Conservation (phyloP, 805 yeast species). For the Yarrowia sp. region DNA sequence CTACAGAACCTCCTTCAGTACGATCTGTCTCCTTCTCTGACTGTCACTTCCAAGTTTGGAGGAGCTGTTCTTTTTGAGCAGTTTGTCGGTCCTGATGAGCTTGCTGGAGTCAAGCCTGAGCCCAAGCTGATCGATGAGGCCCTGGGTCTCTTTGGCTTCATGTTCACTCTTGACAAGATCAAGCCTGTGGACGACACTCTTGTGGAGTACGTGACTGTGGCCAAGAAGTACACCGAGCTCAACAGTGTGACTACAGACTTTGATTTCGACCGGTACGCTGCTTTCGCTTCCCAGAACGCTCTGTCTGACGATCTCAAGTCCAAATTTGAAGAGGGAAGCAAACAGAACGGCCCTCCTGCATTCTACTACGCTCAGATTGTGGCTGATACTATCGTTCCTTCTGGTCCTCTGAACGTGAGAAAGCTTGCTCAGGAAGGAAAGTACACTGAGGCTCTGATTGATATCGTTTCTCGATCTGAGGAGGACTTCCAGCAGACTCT, state of each 20-base stretch:
- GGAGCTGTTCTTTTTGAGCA: constrained; percentile 36
- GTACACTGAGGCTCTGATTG: constrained; percentile 28
- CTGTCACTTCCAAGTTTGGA: constrained; percentile 25
- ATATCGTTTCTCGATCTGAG: constrained; percentile 14
- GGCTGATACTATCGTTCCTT: constrained; percentile 1
- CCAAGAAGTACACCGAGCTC: constrained; percentile 34
- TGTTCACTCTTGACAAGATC: constrained; percentile 24
- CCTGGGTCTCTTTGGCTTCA: constrained; percentile 32
- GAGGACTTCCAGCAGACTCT: constrained; percentile 37
- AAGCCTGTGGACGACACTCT: constrained; percentile 33
- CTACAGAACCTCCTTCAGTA: constrained; percentile 11
- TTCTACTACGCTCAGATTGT: constrained; percentile 33
- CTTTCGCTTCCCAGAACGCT: constrained; percentile 7
- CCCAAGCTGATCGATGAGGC: constrained; percentile 19
- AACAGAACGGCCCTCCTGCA: constrained; percentile 10
- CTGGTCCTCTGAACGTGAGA: constrained; percentile 9
- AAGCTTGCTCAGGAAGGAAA: constrained; percentile 8
- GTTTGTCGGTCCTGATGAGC: constrained; percentile 34
- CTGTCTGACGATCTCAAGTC: constrained; percentile 9
- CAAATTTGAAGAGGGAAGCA: constrained; percentile 2
- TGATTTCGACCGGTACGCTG: constrained; percentile 36
- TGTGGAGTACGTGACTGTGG: constrained; percentile 21
- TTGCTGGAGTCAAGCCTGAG: constrained; percentile 31
- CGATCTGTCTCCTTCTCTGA: constrained; percentile 24
- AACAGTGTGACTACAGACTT: constrained; percentile 23